A percentile compares a stretch with the other conserved stretches of the same genome.
phyloP scores from a whole-genome alignment of 2,329 filamentous ascomycete genomes.

The Sporothrix variecibatus region DNA sequence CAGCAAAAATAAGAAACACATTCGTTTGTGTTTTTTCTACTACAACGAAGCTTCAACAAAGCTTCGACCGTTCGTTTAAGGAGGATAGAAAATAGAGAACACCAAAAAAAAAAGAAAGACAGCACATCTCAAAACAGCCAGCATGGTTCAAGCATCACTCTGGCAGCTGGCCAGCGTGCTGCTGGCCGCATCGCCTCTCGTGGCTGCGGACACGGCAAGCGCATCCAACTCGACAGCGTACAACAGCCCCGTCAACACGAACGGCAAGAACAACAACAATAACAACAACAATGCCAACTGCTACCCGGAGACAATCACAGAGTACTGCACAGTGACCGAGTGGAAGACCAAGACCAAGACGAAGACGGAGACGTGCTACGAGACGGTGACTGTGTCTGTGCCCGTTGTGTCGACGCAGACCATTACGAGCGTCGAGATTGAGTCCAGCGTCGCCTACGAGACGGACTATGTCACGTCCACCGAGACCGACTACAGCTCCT shows the following conservation, averaged over 20 bases:
- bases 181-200: neutral
- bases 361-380: conserved; percentile 14
- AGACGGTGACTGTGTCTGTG: conserved; percentile 20
- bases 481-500: conserved; percentile 17
- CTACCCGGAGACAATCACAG: neutral
- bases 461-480: conserved; percentile 12
- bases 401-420: conserved; percentile 19
- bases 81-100: neutral
- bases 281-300: neutral
- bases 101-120: neutral
- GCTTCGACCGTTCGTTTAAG: conserved; percentile 11
- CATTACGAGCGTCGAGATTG: conserved; percentile 7
- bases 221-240: neutral
- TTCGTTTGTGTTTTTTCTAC: conserved; percentile 13
- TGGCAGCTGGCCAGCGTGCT: conserved; percentile 23
- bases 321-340: conserved; percentile 23
- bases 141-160: conserved; percentile 5
- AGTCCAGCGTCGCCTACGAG: neutral
- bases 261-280: neutral
- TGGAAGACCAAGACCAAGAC: conserved; percentile 12
- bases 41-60: neutral
- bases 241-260: conserved; percentile 15
- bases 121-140: neutral
- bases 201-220: neutral
- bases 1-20: conserved; percentile 8